Conservation (phyloP, 768 basidiomycete species). For the Crassisporium funariophilum region DNA sequence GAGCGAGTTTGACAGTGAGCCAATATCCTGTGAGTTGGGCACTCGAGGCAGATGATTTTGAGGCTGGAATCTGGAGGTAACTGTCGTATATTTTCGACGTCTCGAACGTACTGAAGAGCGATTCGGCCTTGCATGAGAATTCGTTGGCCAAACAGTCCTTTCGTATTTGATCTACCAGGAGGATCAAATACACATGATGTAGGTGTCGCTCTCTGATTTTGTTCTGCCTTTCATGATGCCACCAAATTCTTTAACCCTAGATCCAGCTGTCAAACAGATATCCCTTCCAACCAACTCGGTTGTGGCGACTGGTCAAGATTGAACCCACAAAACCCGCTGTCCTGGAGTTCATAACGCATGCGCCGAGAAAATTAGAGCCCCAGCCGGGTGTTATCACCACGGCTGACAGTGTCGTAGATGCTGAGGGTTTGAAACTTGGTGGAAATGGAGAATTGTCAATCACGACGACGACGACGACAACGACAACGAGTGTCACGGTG, state of each 20-base stretch:
- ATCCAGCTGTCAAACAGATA: constrained; percentile 20
- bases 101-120: neutral
- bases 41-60: constrained; percentile 21
- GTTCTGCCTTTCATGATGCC: too few species aligned
- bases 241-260: constrained; percentile 6
- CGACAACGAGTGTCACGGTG: constrained; percentile 28
- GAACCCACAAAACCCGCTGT: neutral
- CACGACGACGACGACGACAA: constrained; percentile 34
- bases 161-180: constrained; percentile 21
- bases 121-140: constrained; percentile 19
- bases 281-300: constrained; percentile 15
- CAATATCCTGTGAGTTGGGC: constrained; percentile 35
- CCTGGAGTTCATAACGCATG: constrained; percentile 4
- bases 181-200: too few species aligned
- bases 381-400: constrained; percentile 12
- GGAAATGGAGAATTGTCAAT: constrained; percentile 29
- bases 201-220: too few species aligned
- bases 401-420: constrained; percentile 23
- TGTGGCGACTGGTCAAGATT: constrained; percentile 23
- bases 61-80: constrained; percentile 26
- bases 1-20: constrained; percentile 22
- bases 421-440: constrained; percentile 24
- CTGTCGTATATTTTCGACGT: neutral
- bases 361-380: neutral
- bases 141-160: constrained; percentile 24